Evolutionary conservation across 441 rosid species (phyloP).

Genomic region (Bruguiera hainesii): DNA sequence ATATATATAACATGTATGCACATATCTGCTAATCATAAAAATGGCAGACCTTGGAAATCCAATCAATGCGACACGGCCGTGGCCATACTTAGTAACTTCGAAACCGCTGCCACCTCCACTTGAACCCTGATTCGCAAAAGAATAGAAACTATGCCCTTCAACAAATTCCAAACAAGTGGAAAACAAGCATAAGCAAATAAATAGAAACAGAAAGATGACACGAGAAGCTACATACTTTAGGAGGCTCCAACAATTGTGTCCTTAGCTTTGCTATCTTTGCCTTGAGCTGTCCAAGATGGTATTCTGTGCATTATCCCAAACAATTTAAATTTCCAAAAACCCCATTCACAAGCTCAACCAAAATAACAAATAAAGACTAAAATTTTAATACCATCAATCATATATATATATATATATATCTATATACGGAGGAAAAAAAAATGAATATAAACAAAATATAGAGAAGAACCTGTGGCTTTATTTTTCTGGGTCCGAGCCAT

Average conservation of each 20-base stretch:
- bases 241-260: constrained; percentile 96
- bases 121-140: constrained; percentile 59
- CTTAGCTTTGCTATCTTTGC: constrained; percentile 98
- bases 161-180: constrained; percentile 15
- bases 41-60: constrained; percentile 87
- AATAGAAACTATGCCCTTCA: background rate
- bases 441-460: background rate
- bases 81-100: constrained; percentile 98
- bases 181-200: constrained; percentile 4
- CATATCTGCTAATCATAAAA: constrained; percentile 8
- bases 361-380: background rate
- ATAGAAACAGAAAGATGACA: background rate
- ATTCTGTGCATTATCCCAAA: constrained; percentile 48
- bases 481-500: constrained; percentile 99
- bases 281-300: constrained; percentile 99
- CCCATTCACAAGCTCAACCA: background rate
- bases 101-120: constrained; percentile 98
- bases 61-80: constrained; percentile 97
- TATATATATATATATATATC: background rate
- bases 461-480: constrained; percentile 79
- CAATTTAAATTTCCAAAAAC: background rate
- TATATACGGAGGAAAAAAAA: background rate
- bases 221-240: constrained; percentile 54
- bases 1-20: background rate
- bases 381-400: constrained; percentile 1